phyloP scores from a whole-genome alignment of 2,329 filamentous ascomycete genomes.

The Claviceps africana region DNA sequence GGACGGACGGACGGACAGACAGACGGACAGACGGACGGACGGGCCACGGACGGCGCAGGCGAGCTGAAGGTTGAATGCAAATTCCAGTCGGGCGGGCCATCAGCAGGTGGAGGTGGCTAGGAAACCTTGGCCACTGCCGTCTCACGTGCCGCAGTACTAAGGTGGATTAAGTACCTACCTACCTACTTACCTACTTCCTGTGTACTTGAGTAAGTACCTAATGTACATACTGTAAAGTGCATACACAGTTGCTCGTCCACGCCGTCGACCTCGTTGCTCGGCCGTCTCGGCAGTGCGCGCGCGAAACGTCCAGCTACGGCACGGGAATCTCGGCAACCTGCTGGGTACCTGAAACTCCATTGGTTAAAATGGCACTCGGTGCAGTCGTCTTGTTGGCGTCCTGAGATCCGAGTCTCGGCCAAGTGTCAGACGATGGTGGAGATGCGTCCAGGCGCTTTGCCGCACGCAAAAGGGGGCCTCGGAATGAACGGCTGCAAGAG shows the following conservation, averaged over 20 bases:
- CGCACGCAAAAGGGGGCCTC: not conserved
- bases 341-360: not conserved
- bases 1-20: too few species aligned
- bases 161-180: too few species aligned
- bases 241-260: too few species aligned
- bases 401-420: not conserved
- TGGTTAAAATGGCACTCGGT: not conserved
- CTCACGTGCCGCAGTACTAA: too few species aligned
- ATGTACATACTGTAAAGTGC: too few species aligned
- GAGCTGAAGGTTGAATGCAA: not conserved
- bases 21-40: too few species aligned
- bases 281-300: too few species aligned
- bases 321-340: not conserved
- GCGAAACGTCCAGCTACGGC: not conserved
- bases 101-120: too few species aligned
- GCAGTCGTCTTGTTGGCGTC: not conserved
- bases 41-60: not conserved
- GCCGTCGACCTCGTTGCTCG: too few species aligned
- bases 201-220: too few species aligned
- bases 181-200: too few species aligned
- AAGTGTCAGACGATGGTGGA: not conserved
- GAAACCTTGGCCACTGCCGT: too few species aligned
- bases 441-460: not conserved
- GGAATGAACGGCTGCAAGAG: not conserved
- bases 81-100: not conserved